phyloP scores from a whole-genome alignment of 2,329 filamentous ascomycete species.

The Monosporascus sp. region DNA sequence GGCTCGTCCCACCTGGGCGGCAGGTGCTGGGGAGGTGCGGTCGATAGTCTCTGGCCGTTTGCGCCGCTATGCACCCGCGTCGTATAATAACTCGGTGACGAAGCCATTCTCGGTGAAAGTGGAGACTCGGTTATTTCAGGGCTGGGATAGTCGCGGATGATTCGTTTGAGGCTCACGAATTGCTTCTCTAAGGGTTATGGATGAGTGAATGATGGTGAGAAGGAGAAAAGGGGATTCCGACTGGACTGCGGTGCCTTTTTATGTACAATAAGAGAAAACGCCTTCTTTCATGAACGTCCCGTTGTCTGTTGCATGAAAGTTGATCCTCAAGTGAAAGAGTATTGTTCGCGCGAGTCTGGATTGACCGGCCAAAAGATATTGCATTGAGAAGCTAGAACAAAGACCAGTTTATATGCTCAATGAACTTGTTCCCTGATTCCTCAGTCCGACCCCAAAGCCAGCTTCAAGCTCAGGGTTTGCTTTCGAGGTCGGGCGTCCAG shows the following conservation, averaged over 20 bases:
- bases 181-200: not conserved
- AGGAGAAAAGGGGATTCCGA: not conserved
- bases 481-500: not conserved
- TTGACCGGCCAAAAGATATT: no score
- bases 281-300: no score
- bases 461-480: not conserved
- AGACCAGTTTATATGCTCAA: not conserved
- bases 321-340: no score
- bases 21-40: not conserved
- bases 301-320: no score
- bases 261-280: not conserved
- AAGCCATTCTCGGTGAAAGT: not conserved
- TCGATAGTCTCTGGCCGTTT: not conserved
- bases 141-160: not conserved
- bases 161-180: not conserved
- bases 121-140: not conserved
- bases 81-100: slow-evolving; percentile 4
- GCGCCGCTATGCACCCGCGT: not conserved
- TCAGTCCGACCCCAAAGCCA: not conserved
- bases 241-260: not conserved
- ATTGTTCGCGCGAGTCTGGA: no score
- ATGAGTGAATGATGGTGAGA: not conserved
- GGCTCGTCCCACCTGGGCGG: slow-evolving; percentile 4
- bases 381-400: not conserved
- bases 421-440: not conserved